Percentiles rank a stretch among this genome's conserved stretches.
phyloP scores from a whole-genome alignment of 2,329 filamentous ascomycete species.

The Epichloe aotearoae region DNA sequence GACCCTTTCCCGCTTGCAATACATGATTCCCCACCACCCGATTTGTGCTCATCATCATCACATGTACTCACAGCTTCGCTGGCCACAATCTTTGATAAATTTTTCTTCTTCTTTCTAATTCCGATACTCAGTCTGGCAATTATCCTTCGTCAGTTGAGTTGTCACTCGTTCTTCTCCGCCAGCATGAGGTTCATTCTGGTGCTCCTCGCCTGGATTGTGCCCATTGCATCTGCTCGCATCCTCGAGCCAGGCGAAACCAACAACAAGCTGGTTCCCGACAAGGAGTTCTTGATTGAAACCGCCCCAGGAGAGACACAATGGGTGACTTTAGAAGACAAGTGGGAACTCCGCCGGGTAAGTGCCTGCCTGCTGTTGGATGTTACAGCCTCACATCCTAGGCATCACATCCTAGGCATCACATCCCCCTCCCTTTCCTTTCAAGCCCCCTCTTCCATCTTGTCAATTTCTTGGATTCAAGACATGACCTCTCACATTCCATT shows the following conservation, averaged over 20 bases:
- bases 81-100: too few relatives aligned
- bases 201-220: constrained; percentile 40
- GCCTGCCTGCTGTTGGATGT: neutral
- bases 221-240: constrained; percentile 39
- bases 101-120: neutral
- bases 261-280: constrained; percentile 30
- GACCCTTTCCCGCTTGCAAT: neutral
- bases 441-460: neutral
- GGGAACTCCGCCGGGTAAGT: constrained; percentile 70
- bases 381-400: too few relatives aligned
- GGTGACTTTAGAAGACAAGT: constrained; percentile 93
- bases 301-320: constrained; percentile 70
- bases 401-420: too few relatives aligned
- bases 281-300: constrained; percentile 63
- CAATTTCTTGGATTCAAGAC: neutral
- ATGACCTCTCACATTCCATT: neutral
- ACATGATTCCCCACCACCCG: too few relatives aligned
- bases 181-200: constrained; percentile 41
- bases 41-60: too few relatives aligned
- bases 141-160: neutral
- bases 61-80: too few relatives aligned
- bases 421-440: neutral
- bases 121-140: neutral
- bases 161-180: neutral
- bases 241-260: constrained; percentile 38